Evolutionary conservation across 108 stramenopile species (phyloP), one percentile per base, ranked within the genome.

Genomic region (Cyclotella baltica): DNA sequence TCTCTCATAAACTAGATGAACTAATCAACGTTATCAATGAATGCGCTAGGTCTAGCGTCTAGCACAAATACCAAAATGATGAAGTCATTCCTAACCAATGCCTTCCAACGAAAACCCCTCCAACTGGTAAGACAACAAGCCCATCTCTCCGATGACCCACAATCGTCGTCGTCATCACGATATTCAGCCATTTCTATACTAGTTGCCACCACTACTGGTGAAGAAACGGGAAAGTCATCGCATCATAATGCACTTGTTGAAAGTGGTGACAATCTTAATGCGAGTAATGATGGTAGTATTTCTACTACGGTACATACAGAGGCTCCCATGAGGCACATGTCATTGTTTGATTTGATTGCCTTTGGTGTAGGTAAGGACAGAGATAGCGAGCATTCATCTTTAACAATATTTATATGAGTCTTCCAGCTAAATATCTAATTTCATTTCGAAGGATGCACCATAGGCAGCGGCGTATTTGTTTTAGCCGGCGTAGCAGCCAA

Each of bases 381-480:
- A n/a, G n/a, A n/a, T n/a, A n/a, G n/a, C n/a, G n/a, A n/a, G n/a
- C n/a, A n/a, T n/a, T n/a, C n/a, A n/a, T n/a, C n/a, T n/a, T n/a
- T n/a, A n/a, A n/a, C n/a, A n/a, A n/a, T n/a, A n/a, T n/a, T n/a
- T n/a, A n/a, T n/a, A n/a, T n/a, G n/a, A n/a, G n/a, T n/a, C n/a
- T n/a, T n/a, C n/a, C n/a, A n/a, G n/a, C n/a, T n/a, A n/a, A n/a
- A n/a, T n/a, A n/a, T n/a, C n/a, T n/a, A n/a, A n/a, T n/a, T n/a
- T n/a, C n/a, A n/a, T n/a, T n/a, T n/a, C n/a, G n/a, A n/a, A 2
- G 91, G 92, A 0, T 89, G 89, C 29, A 96, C 95, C n/a, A 78
- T 96, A 0, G 95, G 95, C 8, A 70, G 75, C 53, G 97, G 97
- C n/a, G 92, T 98, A 10, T 98, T 98, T 74, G 97, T 98, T 0